Conservation (phyloP, 164 flowering plant species). For the Brasenia schreberi region DNA sequence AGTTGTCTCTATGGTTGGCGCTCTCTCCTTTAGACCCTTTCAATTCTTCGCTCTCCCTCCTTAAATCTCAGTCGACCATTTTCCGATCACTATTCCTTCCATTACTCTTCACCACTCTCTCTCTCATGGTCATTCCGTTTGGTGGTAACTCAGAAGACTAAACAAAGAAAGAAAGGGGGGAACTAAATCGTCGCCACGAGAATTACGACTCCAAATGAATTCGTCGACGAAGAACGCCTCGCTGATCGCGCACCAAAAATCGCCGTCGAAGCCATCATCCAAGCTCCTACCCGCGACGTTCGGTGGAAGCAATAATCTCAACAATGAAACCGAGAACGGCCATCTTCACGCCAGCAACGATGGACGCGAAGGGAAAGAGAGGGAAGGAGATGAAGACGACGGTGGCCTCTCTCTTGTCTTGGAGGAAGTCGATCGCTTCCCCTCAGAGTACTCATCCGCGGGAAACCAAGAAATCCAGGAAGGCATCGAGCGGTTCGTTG, state of each 20-base stretch:
- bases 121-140: neutral
- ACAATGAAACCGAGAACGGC: neutral
- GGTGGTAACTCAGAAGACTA: no score
- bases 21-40: no score
- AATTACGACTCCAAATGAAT: neutral
- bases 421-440: constrained; percentile 18
- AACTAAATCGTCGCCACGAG: neutral
- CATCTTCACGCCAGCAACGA: neutral
- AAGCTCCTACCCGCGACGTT: constrained; percentile 1
- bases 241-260: neutral
- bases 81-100: neutral
- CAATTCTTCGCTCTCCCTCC: neutral
- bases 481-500: constrained; percentile 12
- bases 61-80: neutral
- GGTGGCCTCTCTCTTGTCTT: constrained; percentile 6
- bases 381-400: constrained; percentile 4
- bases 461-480: constrained; percentile 18
- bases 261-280: neutral
- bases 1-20: no score
- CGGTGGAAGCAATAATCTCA: neutral
- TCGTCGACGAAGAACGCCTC: neutral
- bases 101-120: neutral
- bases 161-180: neutral
- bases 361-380: constrained; percentile 3
- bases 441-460: neutral